These are phyloP conservation scores for Dovyalis caffra DNA, from an alignment of 345 rosid species.

Conservation along the genomic window DNA sequence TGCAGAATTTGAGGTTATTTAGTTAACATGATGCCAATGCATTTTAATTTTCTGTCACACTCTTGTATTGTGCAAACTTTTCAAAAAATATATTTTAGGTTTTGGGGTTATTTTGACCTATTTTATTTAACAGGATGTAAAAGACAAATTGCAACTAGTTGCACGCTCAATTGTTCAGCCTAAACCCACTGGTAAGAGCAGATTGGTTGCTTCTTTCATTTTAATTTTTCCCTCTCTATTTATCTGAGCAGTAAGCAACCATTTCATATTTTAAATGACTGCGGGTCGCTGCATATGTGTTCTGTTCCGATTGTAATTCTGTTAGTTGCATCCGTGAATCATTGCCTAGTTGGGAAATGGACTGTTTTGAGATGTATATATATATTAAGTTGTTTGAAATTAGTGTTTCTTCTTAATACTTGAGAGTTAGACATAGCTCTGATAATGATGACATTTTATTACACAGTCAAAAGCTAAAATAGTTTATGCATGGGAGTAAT, in stretches of 20 bases:
- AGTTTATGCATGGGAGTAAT: not conserved
- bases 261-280: not conserved
- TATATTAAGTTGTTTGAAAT: too few species aligned
- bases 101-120: not conserved
- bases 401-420: too few species aligned
- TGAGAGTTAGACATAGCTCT: not conserved
- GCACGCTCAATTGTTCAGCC: conserved; percentile 47
- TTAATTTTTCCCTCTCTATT: not conserved
- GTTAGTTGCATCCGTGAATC: not conserved
- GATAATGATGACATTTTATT: not conserved
- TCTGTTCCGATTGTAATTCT: not conserved
- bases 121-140: conserved; percentile 35
- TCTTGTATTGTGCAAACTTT: too few species aligned
- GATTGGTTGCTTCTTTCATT: not conserved
- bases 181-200: conserved; percentile 45
- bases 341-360: conserved; percentile 2
- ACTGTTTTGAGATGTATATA: too few species aligned
- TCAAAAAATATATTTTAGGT: too few species aligned
- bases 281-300: too few species aligned
- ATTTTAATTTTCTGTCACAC: not conserved
- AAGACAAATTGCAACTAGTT: conserved; percentile 53
- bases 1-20: conserved; percentile 69
- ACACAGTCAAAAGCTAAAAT: not conserved
- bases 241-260: too few species aligned
- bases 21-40: not conserved